phyloP scores from a whole-genome alignment of 2,329 filamentous ascomycete species.

The Coniella lustricola region DNA sequence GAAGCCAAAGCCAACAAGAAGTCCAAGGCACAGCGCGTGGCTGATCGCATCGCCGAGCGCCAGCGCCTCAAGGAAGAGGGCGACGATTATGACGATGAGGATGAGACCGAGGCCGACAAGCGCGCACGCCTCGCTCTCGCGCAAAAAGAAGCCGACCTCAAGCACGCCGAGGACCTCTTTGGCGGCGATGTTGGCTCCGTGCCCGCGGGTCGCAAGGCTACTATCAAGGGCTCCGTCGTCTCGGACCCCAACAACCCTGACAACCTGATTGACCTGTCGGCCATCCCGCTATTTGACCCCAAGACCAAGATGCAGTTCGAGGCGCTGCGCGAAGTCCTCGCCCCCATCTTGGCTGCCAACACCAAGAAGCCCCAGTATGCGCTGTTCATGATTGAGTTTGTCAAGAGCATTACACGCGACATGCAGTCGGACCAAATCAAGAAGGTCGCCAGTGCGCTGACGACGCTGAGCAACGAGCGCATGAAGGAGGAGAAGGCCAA shows the following conservation, averaged over 20 bases:
- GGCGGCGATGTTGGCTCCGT: constrained; percentile 64
- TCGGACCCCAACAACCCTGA: constrained; percentile 66
- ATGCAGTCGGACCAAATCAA: constrained; percentile 91
- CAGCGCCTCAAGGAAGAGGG: constrained; percentile 44
- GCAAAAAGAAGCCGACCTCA: constrained; percentile 83
- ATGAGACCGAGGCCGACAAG: constrained; percentile 65
- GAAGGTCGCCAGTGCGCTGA: constrained; percentile 82
- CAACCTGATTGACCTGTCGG: constrained; percentile 72
- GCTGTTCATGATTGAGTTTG: constrained; percentile 85
- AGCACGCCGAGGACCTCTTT: constrained; percentile 87
- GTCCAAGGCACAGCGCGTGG: constrained; percentile 76
- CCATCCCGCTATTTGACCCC: constrained; percentile 82
- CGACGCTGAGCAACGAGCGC: constrained; percentile 93
- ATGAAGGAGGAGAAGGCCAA: constrained; percentile 96
- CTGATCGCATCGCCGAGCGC: constrained; percentile 64
- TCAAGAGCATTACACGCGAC: constrained; percentile 80
- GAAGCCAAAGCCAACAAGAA: constrained; percentile 89
- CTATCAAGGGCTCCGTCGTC: constrained; percentile 56
- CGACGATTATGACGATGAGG: constrained; percentile 51
- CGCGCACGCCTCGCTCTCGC: constrained; percentile 68
- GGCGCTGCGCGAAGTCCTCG: constrained; percentile 68
- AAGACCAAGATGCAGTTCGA: constrained; percentile 81
- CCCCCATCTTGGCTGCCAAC: constrained; percentile 67
- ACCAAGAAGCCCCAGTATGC: constrained; percentile 85
- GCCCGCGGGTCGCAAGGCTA: constrained; percentile 55